Evolutionary conservation across 139 green algal genomes (phyloP), one percentile per base, ranked within the genome.

Genomic region (Chlorella sp.): DNA sequence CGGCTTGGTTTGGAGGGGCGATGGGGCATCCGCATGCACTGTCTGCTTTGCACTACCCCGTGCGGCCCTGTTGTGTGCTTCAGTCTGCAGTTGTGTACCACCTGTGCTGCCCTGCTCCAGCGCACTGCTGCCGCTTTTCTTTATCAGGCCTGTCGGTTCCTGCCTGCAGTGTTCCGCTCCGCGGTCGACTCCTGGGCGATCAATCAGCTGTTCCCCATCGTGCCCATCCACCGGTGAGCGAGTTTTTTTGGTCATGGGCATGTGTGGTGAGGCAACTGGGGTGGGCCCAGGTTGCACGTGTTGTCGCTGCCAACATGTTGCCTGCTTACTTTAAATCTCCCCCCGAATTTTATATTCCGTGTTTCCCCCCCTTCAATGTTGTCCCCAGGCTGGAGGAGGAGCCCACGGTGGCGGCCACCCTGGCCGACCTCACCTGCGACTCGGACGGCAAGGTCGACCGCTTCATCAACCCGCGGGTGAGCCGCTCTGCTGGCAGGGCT

Each of bases 381-480:
- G 11, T 11, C 8, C 46, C 14, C 51, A 60, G 51, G 2, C 87
- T 96, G 51, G n/a, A 76, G 28, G 89, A 95, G 81, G 69, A 90
- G 78, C 92, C 92, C 19, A 62, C 48, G 1, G 86, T 88, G 44
- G n/a, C 64, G 4, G 92, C 92, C 67, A 90, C 84, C 1, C 86
- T 95, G 73, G 90, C 86, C 4, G 92, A 95, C 83, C 56, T 95
- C 8, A 95, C 92, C 24, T 95, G 92, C 85, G 92, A 95, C 86
- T 89, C 73, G 0, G 92, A 95, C 77, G 92, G 92, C 72, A 91
- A 93, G 79, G 76, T 95, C 8, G 62, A 91, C 70, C 40, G 41
- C 20, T 95, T 95, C 84, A 93, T 92, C 70, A 87, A 87, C 56
- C 56, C 84, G 14, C 82, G 73, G 34, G 84, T 79, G 83, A 13